Base-by-base conservation (phyloP, 768 basidiomycete species). In the Leucocoprinus sp. region DNA sequence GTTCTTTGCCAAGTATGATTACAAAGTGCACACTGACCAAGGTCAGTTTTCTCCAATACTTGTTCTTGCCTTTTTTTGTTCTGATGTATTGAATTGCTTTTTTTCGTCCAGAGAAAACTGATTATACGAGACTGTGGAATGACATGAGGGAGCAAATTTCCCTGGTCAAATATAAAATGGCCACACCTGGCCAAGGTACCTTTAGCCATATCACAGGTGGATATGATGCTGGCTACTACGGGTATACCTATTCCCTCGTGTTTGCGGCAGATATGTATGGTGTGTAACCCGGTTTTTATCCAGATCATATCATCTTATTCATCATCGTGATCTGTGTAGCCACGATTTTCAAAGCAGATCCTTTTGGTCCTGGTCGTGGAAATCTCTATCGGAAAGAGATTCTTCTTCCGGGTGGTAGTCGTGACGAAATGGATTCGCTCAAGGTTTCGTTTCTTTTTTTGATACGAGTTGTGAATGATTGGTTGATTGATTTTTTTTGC, bases 41-140 rank as follows among this genome's bases (percentile, higher is more conserved):
- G 73, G 84, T 79, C 31, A 29, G 63, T 53, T 31, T 23, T 27
- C 36, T 14, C 17, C 17, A 27, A 12, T 6, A 22, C 5, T 15
- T 8, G 15, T 19, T 18, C 27, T 6, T 6, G 27, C 27, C 27
- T 12, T 28, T 7, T 7, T 39, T 22, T 8, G 21, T 22, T 8
- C 9, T 6, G 8, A 23, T 11, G 18, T 19, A 5, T 22, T 39
- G 38, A 39, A n/a, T n/a, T n/a, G n/a, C 15, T 6, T 23, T 6
- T 14, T 8, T 14, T 18, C n/a, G 48, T 22, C 19, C 60, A 82
- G 78, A 76, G 15, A 59, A 57, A n/a, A 69, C 72, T 19, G 85
- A 92, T 53, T 84, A 83, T 58, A 90, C 86, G n/a, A 62, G 67
- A 43, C 66, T 92, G 11, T 93, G 89, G 89, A 85, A 81, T 54